Evolutionary conservation across 1,139 yeast species (phyloP), one percentile per base, ranked within the genome.

Genomic region (Wickerhamomyces sp.): DNA sequence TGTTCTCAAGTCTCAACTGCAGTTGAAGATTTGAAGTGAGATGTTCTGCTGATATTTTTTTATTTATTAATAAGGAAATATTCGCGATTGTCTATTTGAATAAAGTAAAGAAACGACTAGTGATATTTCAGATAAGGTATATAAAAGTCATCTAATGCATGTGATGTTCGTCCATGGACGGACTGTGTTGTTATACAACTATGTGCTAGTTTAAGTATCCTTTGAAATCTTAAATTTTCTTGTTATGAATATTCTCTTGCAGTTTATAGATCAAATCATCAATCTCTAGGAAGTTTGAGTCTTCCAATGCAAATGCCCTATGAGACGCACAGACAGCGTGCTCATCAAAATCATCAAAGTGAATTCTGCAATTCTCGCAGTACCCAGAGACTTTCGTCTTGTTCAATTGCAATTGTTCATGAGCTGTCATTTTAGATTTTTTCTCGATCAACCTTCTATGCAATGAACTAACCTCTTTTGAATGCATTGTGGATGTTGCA

Each of bases 281-380:
- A 51, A 92, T 83, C 42, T 83, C 84, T 39, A 64, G 71, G 63
- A 92, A 92, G 57, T 90, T 86, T 15, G 65, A 61, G 51, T 77
- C 78, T 52, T 85, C 80, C 39, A 70, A 65, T 5, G 98, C 97
- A 66, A 88, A 90, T 43, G 78, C 76, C 34, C 86, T 71, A 60
- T 94, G 99, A 51, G 83, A 77, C 36, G 76, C 76, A 19, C 88
- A 72, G 25, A 58, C 57, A 37, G 88, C 75, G 58, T 92, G 99
- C 40, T 78, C 87, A 24, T 80, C 85, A 56, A 90, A 82, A 51
- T 78, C 76, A 38, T 85, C 90, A 57, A 86, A 92, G 57, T 84
- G 83, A 48, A 84, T 87, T 26, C 94, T 74, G 61, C 99, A 92
- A 60, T 92, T 94, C 58, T 92, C 99, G 64, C 98, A 92, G 61